Base-by-base conservation (phyloP, 768 basidiomycete species). In the Leccinum uliginosum region DNA sequence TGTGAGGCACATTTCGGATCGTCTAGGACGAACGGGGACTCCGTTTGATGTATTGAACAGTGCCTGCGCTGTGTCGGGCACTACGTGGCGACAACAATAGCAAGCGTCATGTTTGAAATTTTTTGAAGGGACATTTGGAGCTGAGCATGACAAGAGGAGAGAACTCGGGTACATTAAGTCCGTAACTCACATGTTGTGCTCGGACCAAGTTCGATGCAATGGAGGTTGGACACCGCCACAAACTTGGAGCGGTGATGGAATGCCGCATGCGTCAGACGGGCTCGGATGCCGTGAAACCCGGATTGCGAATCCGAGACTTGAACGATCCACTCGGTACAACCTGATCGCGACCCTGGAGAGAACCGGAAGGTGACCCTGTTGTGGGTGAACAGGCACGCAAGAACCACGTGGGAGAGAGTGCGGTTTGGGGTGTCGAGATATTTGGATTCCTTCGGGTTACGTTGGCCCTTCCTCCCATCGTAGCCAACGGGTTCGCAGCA, bases 381-480 rank as follows among this genome's bases (percentile, higher is more conserved):
- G 62, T 30, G 52, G 44, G 67, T 67, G 70, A 46, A 57, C 63
- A 70, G 61, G 53, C 45, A 58, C 29, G 50, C 52, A 44, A 56
- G 50, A 58, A 60, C 59, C 62, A 71, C 61, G 68, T 59, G 71
- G 47, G 68, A 68, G 58, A 43, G 40, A 51, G 53, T 54, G 50
- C 50, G 43, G 30, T 51, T 27, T 50, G 46, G 58, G 58, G 51
- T 67, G 61, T 67, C 51, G 63, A 62, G 62, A 55, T 52, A 47
- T 38, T 64, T 45, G 57, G 54, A 34, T 57, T 57, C 35, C 55
- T 56, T 51, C 53, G 55, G 32, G 45, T 45, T 29, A 50, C 64
- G 35, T 58, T 62, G 40, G 51, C 58, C 59, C 56, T 57, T 56
- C 30, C 51, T 59, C 65, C 57, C 53, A 51, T 30, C 48, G 47